Evolutionary conservation across 2,329 filamentous ascomycete genomes (phyloP).

Genomic region (Fusarium vanettenii): DNA sequence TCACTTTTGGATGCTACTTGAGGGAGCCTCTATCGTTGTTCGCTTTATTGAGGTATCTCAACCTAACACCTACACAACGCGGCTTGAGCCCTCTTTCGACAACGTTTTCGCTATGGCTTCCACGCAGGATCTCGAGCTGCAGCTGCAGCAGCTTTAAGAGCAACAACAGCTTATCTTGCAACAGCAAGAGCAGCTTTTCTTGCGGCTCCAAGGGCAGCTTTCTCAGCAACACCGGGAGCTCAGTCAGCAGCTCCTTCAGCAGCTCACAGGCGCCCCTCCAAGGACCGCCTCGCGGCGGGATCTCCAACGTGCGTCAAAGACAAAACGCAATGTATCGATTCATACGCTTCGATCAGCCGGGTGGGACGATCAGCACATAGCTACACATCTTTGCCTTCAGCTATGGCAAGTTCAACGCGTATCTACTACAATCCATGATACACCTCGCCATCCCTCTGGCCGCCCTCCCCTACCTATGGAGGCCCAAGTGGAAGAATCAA

Average conservation of each 20-base stretch:
- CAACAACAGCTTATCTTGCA: not conserved
- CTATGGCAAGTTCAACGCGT: no score
- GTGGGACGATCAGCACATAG: no score
- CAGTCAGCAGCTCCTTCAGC: not conserved
- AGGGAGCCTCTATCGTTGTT: no score
- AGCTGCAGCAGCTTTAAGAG: not conserved
- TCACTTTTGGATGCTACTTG: no score
- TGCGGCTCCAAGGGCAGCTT: not conserved
- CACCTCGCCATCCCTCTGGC: not conserved
- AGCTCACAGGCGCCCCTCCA: not conserved
- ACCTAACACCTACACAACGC: no score
- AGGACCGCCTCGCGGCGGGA: not conserved
- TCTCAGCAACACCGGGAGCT: not conserved
- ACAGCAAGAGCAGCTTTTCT: not conserved
- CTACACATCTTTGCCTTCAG: no score
- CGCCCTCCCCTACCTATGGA: not conserved
- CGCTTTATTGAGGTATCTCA: no score
- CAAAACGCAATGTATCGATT: no score
- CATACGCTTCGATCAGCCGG: no score
- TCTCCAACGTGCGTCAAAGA: no score
- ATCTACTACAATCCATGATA: no score
- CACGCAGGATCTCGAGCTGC: not conserved
- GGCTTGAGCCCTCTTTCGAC: no score
- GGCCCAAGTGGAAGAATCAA: not conserved
- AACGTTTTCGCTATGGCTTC: not conserved